These are phyloP conservation scores for Salix purpurea DNA, from an alignment of 345 rosid species.

Conservation along the genomic window DNA sequence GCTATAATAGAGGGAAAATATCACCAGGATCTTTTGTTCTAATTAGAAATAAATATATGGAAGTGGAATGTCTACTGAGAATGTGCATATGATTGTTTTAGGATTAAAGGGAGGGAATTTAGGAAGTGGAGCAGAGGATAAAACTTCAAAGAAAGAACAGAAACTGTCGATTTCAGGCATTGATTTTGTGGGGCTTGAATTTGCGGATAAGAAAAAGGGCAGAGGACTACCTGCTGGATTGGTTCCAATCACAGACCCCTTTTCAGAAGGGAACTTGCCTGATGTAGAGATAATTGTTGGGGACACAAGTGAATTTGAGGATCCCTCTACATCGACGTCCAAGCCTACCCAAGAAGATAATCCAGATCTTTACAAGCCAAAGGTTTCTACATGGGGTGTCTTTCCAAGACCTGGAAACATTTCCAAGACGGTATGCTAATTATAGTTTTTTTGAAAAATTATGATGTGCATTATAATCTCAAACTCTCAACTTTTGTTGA, in stretches of 20 bases:
- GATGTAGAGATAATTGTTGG: conserved; percentile 90
- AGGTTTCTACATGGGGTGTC: conserved; percentile 92
- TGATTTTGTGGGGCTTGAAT: conserved; percentile 74
- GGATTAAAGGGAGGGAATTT: conserved; percentile 35
- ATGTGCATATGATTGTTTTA: conserved; percentile 25
- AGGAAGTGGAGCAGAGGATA: conserved; percentile 23
- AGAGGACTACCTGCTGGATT: conserved; percentile 78
- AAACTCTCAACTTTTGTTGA: not conserved
- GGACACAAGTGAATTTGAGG: conserved; percentile 51
- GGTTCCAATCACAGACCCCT: conserved; percentile 52
- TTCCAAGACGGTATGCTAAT: conserved; percentile 57
- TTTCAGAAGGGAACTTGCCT: conserved; percentile 55
- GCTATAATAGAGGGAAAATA: too few species aligned
- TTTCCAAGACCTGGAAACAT: conserved; percentile 84
- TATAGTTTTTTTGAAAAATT: not conserved
- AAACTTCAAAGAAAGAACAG: conserved; percentile 29
- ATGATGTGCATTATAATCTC: too few species aligned
- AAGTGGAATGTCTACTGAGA: not conserved
- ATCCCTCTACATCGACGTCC: conserved; percentile 21
- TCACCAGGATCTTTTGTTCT: too few species aligned
- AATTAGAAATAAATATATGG: too few species aligned
- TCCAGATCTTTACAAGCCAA: conserved; percentile 66
- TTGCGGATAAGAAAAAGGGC: conserved; percentile 68
- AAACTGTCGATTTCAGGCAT: conserved; percentile 56
- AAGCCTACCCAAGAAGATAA: conserved; percentile 36